Percentiles rank a stretch among this genome's conserved stretches.
These are phyloP conservation scores for Casuarina glauca DNA, from an alignment of 306 rosid genomes.

Conservation along the genomic window DNA sequence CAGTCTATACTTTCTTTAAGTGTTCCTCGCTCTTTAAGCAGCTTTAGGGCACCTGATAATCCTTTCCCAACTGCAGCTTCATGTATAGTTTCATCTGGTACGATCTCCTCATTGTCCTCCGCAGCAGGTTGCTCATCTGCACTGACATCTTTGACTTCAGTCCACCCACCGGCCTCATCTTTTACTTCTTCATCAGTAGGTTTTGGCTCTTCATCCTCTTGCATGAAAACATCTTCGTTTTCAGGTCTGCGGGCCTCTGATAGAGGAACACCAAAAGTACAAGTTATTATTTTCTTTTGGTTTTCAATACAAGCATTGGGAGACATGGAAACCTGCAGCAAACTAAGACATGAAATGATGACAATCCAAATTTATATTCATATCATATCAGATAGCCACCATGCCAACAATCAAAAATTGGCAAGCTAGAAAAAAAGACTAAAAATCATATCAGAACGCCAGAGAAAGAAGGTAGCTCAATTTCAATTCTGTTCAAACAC, in stretches of 20 bases:
- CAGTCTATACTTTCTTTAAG: slow-evolving; percentile 89
- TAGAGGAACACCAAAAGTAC: slow-evolving; percentile 29
- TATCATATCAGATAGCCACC: slow-evolving; percentile 4
- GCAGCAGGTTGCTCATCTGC: slow-evolving; percentile 47
- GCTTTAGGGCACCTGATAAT: slow-evolving; percentile 76
- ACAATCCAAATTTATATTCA: slow-evolving; percentile 1
- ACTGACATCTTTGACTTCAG: slow-evolving; percentile 67
- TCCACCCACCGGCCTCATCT: slow-evolving; percentile 79
- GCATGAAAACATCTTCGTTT: slow-evolving; percentile 84
- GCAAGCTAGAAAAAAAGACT: background rate
- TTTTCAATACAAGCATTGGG: background rate
- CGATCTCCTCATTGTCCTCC: slow-evolving; percentile 59
- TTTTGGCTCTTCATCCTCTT: slow-evolving; percentile 65
- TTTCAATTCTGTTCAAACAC: slow-evolving; percentile 3
- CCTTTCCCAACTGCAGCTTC: slow-evolving; percentile 93
- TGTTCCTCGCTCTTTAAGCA: slow-evolving; percentile 89
- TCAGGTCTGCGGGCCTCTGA: slow-evolving; percentile 87
- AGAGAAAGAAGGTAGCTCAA: slow-evolving; percentile 5
- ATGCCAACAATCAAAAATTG: slow-evolving; percentile 4
- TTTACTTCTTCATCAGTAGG: slow-evolving; percentile 47
- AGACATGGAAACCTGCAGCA: background rate
- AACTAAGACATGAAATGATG: background rate
- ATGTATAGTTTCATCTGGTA: slow-evolving; percentile 86
- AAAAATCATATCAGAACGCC: background rate
- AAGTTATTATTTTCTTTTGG: slow-evolving; percentile 8